Percentiles rank a stretch among this genome's conserved stretches.
phyloP scores from a whole-genome alignment of 305 asterid genomes.

The Plantago lanceolata region DNA sequence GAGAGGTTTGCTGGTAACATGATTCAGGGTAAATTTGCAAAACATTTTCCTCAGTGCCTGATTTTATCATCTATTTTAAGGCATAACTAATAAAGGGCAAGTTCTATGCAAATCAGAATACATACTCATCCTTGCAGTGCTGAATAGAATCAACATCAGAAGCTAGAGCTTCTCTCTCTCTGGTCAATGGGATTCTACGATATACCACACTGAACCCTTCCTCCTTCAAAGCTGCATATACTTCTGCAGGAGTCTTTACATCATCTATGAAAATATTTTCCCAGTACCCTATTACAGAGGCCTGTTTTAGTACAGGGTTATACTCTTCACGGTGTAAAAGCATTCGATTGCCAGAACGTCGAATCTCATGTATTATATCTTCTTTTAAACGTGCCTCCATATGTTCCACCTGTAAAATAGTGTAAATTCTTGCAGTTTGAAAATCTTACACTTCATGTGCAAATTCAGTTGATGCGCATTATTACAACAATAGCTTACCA shows the following conservation, averaged over 20 bases:
- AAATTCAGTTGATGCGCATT: conserved; percentile 26
- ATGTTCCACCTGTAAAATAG: conserved; percentile 74
- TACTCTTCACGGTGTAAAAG: conserved; percentile 97
- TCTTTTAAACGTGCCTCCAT: conserved; percentile 94
- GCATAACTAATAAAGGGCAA: conserved; percentile 13
- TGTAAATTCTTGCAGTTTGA: conserved; percentile 22
- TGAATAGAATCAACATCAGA: conserved; percentile 94
- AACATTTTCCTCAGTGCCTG: conserved; percentile 11
- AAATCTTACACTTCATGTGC: conserved; percentile 23
- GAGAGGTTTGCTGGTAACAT: conserved; percentile 5
- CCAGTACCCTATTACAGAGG: conserved; percentile 90
- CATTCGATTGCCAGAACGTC: conserved; percentile 90
- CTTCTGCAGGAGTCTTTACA: conserved; percentile 91
- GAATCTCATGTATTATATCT: conserved; percentile 78
- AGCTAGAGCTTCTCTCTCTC: conserved; percentile 95
- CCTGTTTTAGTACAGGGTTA: conserved; percentile 75
- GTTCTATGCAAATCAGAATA: conserved; percentile 21
- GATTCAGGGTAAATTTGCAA: not conserved
- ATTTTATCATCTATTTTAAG: conserved; percentile 3
- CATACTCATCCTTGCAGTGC: conserved; percentile 85
- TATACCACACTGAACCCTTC: conserved; percentile 66
- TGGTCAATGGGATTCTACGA: conserved; percentile 86
- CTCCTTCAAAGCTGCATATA: conserved; percentile 61
- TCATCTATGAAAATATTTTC: conserved; percentile 88
- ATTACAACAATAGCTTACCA: conserved; percentile 53